A percentile compares a stretch with the other conserved stretches of the same genome.
Conservation (phyloP, 2,329 filamentous ascomycete genomes). For the Paecilomyces sp. region DNA sequence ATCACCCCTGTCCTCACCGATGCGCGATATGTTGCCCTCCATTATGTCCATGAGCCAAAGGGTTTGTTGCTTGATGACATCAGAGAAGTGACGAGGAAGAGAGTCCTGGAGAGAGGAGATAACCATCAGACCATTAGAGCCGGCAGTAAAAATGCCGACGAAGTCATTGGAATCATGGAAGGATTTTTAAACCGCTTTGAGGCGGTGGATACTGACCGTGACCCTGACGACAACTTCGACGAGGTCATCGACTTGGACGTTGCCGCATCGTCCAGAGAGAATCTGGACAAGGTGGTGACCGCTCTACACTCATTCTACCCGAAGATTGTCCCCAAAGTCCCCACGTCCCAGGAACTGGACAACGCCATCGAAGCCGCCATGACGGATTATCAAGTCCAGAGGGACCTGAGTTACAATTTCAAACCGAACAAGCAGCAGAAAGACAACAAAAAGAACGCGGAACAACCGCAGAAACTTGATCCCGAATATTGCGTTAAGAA, state of each 20-base stretch:
- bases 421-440: slow-evolving; percentile 37
- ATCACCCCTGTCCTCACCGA: slow-evolving; percentile 55
- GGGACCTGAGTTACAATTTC: slow-evolving; percentile 60
- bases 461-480: slow-evolving; percentile 11
- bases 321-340: slow-evolving; percentile 59
- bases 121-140: slow-evolving; percentile 98
- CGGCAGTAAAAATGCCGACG: slow-evolving; percentile 59
- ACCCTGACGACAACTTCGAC: slow-evolving; percentile 80
- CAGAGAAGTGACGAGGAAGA: slow-evolving; percentile 64
- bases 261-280: slow-evolving; percentile 66
- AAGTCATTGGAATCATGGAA: slow-evolving; percentile 89
- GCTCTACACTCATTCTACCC: slow-evolving; percentile 72
- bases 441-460: slow-evolving; percentile 14
- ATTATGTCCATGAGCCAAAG: slow-evolving; percentile 71
- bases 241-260: slow-evolving; percentile 79
- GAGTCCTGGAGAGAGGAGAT: slow-evolving; percentile 79
- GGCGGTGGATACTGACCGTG: slow-evolving; percentile 56
- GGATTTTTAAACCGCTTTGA: slow-evolving; percentile 86
- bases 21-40: slow-evolving; percentile 72
- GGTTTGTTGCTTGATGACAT: slow-evolving; percentile 61
- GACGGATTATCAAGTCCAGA: slow-evolving; percentile 69
- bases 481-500: slow-evolving; percentile 40
- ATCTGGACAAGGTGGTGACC: slow-evolving; percentile 71
- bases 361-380: slow-evolving; percentile 68
- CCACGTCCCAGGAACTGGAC: slow-evolving; percentile 67